Conservation (phyloP, 768 basidiomycete species). For the Xerocomus potaroensis region DNA sequence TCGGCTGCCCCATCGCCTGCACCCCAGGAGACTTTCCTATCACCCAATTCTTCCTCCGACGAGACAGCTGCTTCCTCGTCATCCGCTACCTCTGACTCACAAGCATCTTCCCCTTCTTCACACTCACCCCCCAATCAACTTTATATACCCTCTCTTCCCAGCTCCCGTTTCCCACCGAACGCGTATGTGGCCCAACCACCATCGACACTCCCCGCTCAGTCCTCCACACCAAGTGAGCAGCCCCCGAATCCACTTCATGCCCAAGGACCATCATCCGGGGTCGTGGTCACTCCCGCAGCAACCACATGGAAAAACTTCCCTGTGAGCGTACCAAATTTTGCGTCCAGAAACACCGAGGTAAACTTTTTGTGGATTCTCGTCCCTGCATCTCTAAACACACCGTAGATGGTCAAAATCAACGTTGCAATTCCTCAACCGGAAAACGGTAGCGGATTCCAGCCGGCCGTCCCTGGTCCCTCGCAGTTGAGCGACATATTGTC, state of each 20-base stretch:
- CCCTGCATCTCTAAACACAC: too few relatives aligned
- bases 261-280: conserved; percentile 1
- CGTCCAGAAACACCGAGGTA: too few relatives aligned
- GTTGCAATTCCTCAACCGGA: conserved; percentile 11
- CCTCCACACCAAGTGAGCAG: background rate
- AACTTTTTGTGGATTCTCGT: too few relatives aligned
- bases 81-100: conserved; percentile 5
- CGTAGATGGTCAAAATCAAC: conserved; percentile 11
- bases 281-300: background rate
- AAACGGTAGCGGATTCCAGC: conserved; percentile 4
- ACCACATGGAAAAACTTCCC: conserved; percentile 12
- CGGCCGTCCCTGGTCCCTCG: too few relatives aligned
- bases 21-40: conserved; percentile 8
- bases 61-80: conserved; percentile 14
- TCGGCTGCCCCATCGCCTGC: conserved; percentile 49
- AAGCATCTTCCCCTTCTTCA: conserved; percentile 17
- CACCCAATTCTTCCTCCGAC: conserved; percentile 5
- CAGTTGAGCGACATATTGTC: too few relatives aligned
- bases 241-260: background rate
- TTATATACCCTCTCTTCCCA: conserved; percentile 4
- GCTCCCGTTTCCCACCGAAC: conserved; percentile 10
- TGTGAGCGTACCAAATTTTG: background rate
- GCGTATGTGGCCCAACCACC: conserved; percentile 7
- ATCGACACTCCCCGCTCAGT: conserved; percentile 1
- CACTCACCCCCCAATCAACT: conserved; percentile 4